phyloP scores from a whole-genome alignment of 1,139 yeast genomes.

The Protomyces inouyei region DNA sequence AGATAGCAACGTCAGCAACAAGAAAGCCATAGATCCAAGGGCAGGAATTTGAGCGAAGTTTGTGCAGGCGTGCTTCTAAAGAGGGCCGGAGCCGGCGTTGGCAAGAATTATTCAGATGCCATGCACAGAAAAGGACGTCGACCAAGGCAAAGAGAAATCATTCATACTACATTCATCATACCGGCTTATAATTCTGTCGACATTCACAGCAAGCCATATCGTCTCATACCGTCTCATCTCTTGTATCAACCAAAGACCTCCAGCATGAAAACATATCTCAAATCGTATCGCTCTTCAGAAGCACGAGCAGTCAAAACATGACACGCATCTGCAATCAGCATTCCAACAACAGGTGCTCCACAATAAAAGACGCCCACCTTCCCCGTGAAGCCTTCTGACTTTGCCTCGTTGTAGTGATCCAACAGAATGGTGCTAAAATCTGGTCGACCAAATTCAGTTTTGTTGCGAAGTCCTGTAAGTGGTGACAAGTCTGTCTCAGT shows the following conservation, averaged over 20 bases:
- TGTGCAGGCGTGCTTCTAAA: too few relatives aligned
- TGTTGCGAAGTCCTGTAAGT: conserved; percentile 8
- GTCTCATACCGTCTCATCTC: background rate
- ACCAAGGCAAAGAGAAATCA: too few relatives aligned
- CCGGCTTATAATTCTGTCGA: too few relatives aligned
- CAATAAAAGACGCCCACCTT: conserved; percentile 16
- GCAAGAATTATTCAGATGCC: too few relatives aligned
- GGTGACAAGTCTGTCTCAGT: background rate
- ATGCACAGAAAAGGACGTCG: too few relatives aligned
- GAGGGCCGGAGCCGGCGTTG: too few relatives aligned
- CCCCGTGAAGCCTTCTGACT: background rate
- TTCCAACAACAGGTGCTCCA: conserved; percentile 11
- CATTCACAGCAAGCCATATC: background rate
- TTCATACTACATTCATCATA: too few relatives aligned
- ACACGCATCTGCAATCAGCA: conserved; percentile 10
- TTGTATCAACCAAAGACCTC: background rate
- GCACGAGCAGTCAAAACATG: conserved; percentile 1
- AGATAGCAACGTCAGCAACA: background rate
- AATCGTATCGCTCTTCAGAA: background rate
- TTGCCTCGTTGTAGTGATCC: background rate
- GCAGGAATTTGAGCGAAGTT: too few relatives aligned
- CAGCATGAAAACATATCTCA: background rate
- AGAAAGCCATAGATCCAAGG: too few relatives aligned
- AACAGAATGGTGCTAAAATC: conserved; percentile 4
- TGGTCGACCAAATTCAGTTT: conserved; percentile 12